These are phyloP conservation scores for Edaphochlamys debaryana DNA, from an alignment of 139 green algal species.

Conservation along the genomic window DNA sequence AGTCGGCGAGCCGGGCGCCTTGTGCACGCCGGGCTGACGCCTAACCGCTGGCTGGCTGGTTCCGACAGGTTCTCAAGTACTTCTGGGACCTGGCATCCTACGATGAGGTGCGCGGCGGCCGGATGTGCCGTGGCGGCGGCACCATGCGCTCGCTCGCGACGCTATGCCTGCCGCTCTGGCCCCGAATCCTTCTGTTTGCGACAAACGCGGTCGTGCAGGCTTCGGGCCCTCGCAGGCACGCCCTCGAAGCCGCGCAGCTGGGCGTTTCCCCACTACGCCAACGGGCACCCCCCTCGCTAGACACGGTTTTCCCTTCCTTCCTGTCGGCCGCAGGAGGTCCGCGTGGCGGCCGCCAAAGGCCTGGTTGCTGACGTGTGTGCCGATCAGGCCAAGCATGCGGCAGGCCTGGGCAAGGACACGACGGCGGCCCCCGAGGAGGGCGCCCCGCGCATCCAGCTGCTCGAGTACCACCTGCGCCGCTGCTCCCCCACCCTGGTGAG, in stretches of 20 bases:
- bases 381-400: slow-evolving; percentile 50
- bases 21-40: too few relatives aligned
- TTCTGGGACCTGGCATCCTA: slow-evolving; percentile 84
- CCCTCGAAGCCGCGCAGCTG: too few relatives aligned
- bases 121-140: background rate
- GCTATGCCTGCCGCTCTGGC: too few relatives aligned
- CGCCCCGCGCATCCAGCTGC: slow-evolving; percentile 10
- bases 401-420: background rate
- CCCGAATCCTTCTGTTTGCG: too few relatives aligned
- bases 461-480: slow-evolving; percentile 54
- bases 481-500: slow-evolving; percentile 68
- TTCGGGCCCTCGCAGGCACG: too few relatives aligned
- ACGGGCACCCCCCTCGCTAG: too few relatives aligned
- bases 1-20: too few relatives aligned
- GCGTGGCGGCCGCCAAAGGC: background rate
- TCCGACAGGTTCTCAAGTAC: slow-evolving; percentile 73
- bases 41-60: too few relatives aligned
- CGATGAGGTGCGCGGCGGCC: slow-evolving; percentile 56
- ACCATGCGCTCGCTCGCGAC: too few relatives aligned
- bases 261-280: too few relatives aligned
- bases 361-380: slow-evolving; percentile 44
- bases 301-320: too few relatives aligned
- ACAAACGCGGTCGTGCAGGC: too few relatives aligned
- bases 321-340: slow-evolving; percentile 3
- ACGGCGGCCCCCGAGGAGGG: background rate